Base-by-base conservation (phyloP, 73 alveolate species). In the Paramecium tetraurelia region DNA sequence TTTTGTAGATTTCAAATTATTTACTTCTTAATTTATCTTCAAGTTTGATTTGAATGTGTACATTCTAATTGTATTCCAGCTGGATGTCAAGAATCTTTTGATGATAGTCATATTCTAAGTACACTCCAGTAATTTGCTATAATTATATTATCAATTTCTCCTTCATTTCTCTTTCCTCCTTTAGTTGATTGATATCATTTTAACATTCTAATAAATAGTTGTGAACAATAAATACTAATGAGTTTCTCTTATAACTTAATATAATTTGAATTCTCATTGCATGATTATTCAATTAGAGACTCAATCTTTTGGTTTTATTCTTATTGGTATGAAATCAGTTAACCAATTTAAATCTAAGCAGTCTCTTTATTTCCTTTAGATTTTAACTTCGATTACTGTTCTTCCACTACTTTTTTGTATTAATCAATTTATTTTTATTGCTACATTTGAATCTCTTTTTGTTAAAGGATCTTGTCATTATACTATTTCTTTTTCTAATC, bases 1-100 rank as follows among this genome's bases (percentile, higher is more conserved):
- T 22, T 9, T 27, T 63, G 21, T 7, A 14, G 29, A 12, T 4
- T 63, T 63, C 41, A 63, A 63, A 18, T 48, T 53, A 53, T 63
- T 31, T 63, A 63, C 84, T 33, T 63, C 84, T 63, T 31, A 63
- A 63, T 63, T 63, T 63, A 14, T 63, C 84, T 33, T 63, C 84
- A 11, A 27, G 29, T 33, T 63, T 63, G 5, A 63, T 63, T 33
- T 31, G 12, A 27, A 63, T 63, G 14, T 63, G 84, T 11, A 63
- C 84, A 31, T 63, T 31, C 12, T 20, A 7, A 31, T 27, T 27
- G 84, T 63, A 27, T 63, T 63, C 84, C 50, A 63, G 5, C 14
- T 31, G 5, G 12, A 63, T 63, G 9, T 63, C 46, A 27, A 63
- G 21, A 33, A 33, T 31, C 46, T 63, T 63, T 63, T 63, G 27